Conservation (phyloP, 768 basidiomycete species). For the Pulveroboletus sp. region DNA sequence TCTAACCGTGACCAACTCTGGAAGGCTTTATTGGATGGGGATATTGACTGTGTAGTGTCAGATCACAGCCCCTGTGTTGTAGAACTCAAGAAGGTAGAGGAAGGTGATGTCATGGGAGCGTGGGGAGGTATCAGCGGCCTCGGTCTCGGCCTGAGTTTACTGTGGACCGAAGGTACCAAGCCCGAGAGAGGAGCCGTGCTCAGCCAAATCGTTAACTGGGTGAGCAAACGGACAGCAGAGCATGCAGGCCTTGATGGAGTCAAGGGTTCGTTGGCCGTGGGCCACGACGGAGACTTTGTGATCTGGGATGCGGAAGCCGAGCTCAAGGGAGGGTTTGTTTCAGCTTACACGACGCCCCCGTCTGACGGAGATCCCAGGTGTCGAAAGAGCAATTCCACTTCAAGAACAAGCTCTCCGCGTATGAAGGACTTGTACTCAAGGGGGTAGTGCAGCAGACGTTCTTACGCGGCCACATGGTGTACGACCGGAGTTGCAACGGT, state of each 20-base stretch:
- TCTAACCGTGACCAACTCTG: slow-evolving; percentile 74
- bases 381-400: slow-evolving; percentile 70
- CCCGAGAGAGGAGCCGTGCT: slow-evolving; percentile 50
- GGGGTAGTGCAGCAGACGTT: slow-evolving; percentile 78
- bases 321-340: slow-evolving; percentile 32
- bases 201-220: slow-evolving; percentile 69
- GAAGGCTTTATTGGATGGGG: slow-evolving; percentile 75
- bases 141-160: slow-evolving; percentile 80
- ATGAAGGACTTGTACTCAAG: slow-evolving; percentile 65
- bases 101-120: slow-evolving; percentile 80
- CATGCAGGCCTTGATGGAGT: slow-evolving; percentile 66
- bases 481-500: slow-evolving; percentile 40
- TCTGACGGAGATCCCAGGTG: slow-evolving; percentile 47
- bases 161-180: slow-evolving; percentile 81
- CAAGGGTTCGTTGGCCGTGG: slow-evolving; percentile 73
- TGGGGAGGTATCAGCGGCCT: slow-evolving; percentile 96
- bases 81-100: slow-evolving; percentile 72
- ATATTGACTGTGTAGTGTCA: slow-evolving; percentile 91
- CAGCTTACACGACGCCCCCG: background rate
- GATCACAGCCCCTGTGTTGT: slow-evolving; percentile 92
- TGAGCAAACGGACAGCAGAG: slow-evolving; percentile 64
- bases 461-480: slow-evolving; percentile 72
- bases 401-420: slow-evolving; percentile 94
- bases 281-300: slow-evolving; percentile 82
- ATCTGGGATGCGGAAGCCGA: slow-evolving; percentile 69